These are phyloP conservation scores for Cytospora piceae DNA, from an alignment of 2,329 filamentous ascomycete genomes.

Conservation along the genomic window DNA sequence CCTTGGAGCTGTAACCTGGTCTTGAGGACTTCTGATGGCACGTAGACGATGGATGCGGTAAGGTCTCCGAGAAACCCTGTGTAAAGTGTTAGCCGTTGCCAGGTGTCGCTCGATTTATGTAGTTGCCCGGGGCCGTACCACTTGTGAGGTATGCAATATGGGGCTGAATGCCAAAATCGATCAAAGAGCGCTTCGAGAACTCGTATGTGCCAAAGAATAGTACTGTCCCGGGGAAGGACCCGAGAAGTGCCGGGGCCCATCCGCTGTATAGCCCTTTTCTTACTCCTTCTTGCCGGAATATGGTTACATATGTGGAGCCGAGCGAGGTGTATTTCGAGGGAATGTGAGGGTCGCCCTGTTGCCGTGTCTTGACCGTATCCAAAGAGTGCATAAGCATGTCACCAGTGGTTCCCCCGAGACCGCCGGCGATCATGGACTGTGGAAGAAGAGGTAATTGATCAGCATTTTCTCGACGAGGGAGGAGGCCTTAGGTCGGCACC, in stretches of 20 bases:
- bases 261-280: slow-evolving; percentile 87
- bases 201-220: slow-evolving; percentile 98
- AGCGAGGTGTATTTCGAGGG: slow-evolving; percentile 92
- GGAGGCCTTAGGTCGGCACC: slow-evolving; percentile 6
- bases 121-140: slow-evolving; percentile 55
- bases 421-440: slow-evolving; percentile 93
- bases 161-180: slow-evolving; percentile 81
- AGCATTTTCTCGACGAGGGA: slow-evolving; percentile 24
- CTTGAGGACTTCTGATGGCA: slow-evolving; percentile 96
- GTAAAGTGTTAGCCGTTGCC: slow-evolving; percentile 4
- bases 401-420: slow-evolving; percentile 87
- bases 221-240: slow-evolving; percentile 91
- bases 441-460: slow-evolving; percentile 29
- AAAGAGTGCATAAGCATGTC: slow-evolving; percentile 99
- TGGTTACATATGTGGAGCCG: slow-evolving; percentile 88
- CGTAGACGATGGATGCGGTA: slow-evolving; percentile 89
- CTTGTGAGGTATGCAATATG: slow-evolving; percentile 84
- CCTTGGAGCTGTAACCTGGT: slow-evolving; percentile 96
- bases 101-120: not conserved
- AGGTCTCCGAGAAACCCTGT: slow-evolving; percentile 90
- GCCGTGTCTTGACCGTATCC: slow-evolving; percentile 96
- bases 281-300: slow-evolving; percentile 89
- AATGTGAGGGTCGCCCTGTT: slow-evolving; percentile 92
- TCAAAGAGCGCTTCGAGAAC: slow-evolving; percentile 86
- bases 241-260: slow-evolving; percentile 87